Conservation (phyloP, 768 basidiomycete species). For the Myochromella boudieri region DNA sequence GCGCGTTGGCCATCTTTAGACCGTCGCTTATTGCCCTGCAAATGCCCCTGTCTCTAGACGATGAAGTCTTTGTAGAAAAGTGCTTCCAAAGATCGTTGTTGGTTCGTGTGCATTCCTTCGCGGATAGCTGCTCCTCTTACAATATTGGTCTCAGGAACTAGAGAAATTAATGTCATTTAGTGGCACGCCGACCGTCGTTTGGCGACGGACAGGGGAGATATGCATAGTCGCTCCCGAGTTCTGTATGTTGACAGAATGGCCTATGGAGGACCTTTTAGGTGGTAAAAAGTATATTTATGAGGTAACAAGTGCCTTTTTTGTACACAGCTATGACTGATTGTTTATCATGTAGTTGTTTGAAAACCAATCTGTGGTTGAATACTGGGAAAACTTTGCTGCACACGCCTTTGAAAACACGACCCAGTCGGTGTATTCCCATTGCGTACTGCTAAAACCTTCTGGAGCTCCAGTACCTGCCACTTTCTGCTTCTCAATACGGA, state of each 20-base stretch:
- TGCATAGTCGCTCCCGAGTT: conserved; percentile 97
- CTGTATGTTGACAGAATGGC: conserved; percentile 91
- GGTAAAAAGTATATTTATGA: conserved; percentile 67
- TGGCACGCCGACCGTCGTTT: conserved; percentile 96
- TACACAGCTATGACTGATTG: conserved; percentile 8
- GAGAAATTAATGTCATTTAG: conserved; percentile 97
- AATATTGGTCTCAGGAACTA: conserved; percentile 74
- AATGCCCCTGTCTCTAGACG: conserved; percentile 95
- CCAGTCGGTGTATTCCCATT: conserved; percentile 92
- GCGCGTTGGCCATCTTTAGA: conserved; percentile 90
- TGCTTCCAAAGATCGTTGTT: conserved; percentile 93
- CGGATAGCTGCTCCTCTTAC: conserved; percentile 9
- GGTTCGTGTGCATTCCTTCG: conserved; percentile 40
- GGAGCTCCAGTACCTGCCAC: conserved; percentile 87
- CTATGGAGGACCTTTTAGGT: conserved; percentile 73
- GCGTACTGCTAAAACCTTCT: conserved; percentile 81
- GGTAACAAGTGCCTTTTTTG: conserved; percentile 28
- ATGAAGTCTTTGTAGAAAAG: conserved; percentile 94
- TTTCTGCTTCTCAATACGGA: conserved; percentile 93
- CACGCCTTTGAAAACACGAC: conserved; percentile 98
- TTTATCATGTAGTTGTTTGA: conserved; percentile 71
- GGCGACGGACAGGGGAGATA: conserved; percentile 97
- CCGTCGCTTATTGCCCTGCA: conserved; percentile 97
- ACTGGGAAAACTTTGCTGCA: conserved; percentile 95
- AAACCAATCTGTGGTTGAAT: conserved; percentile 92